Conservation (phyloP, 2,329 filamentous ascomycete species). For the Alternaria incomplexa region DNA sequence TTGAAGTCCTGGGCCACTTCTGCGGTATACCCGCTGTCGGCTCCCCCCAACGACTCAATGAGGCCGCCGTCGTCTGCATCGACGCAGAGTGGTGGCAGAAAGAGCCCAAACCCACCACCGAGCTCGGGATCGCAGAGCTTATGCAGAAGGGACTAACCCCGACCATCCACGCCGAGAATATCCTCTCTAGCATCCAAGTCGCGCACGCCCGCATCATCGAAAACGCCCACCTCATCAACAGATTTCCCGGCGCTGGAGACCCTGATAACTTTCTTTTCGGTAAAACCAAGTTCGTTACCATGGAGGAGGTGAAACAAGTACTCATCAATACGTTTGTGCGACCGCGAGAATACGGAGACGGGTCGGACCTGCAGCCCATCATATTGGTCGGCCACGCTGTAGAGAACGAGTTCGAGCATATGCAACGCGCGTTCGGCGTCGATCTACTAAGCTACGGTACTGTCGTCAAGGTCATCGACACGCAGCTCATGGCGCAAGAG, state of each 20-base stretch:
- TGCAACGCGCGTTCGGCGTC: slow-evolving; percentile 13
- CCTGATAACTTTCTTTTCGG: slow-evolving; percentile 23
- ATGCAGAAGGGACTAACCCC: not conserved
- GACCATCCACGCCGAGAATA: slow-evolving; percentile 11
- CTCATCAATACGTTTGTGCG: slow-evolving; percentile 15
- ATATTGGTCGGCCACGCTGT: slow-evolving; percentile 24
- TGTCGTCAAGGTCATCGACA: slow-evolving; percentile 26
- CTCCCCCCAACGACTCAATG: not conserved
- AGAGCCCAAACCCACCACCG: slow-evolving; percentile 19
- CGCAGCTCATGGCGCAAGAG: slow-evolving; percentile 19
- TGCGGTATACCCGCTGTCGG: slow-evolving; percentile 1
- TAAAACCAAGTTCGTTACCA: slow-evolving; percentile 14
- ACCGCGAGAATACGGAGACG: not conserved
- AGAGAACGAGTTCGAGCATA: slow-evolving; percentile 16
- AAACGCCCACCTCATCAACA: slow-evolving; percentile 19
- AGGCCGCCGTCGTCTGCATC: slow-evolving; percentile 13
- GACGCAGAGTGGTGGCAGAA: slow-evolving; percentile 26
- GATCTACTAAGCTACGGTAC: slow-evolving; percentile 14
- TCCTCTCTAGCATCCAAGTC: slow-evolving; percentile 10
- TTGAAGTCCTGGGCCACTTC: slow-evolving; percentile 10
- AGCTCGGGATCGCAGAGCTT: slow-evolving; percentile 24
- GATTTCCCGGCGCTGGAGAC: slow-evolving; percentile 15
- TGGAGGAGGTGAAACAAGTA: slow-evolving; percentile 7
- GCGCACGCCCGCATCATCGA: slow-evolving; percentile 19
- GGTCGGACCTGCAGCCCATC: slow-evolving; percentile 16